Conservation (phyloP, 345 rosid species). For the Acer negundo region DNA sequence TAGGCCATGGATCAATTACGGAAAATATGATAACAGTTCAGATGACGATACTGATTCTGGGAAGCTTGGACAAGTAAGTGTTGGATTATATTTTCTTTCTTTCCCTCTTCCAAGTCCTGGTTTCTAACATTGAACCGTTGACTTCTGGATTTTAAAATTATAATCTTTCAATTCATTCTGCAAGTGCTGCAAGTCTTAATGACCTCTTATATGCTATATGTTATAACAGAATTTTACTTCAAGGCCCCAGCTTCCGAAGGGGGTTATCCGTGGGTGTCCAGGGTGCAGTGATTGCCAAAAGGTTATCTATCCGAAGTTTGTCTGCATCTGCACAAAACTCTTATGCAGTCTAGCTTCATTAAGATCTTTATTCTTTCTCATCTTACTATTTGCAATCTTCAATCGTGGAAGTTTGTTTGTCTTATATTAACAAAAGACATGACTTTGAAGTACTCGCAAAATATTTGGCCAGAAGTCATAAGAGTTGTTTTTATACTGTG, state of each 20-base stretch:
- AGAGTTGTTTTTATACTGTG: not conserved
- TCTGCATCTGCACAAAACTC: not conserved
- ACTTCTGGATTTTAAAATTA: constrained; percentile 15
- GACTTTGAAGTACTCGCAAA: not conserved
- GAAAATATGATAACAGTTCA: constrained; percentile 39
- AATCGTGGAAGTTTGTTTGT: not conserved
- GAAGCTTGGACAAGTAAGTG: constrained; percentile 59
- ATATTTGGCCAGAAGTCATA: constrained; percentile 10
- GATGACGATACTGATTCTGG: constrained; percentile 51
- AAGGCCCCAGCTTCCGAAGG: constrained; percentile 68
- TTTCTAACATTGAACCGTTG: not conserved
- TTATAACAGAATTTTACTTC: constrained; percentile 48
- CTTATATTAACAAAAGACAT: not conserved
- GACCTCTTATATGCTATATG: constrained; percentile 9
- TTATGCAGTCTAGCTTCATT: not conserved
- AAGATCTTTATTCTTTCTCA: not conserved
- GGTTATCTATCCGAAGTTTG: constrained; percentile 47
- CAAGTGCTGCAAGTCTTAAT: constrained; percentile 12
- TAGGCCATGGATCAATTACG: constrained; percentile 66
- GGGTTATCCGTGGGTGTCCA: constrained; percentile 77
- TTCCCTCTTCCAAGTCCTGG: not conserved
- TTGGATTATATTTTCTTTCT: constrained; percentile 7
- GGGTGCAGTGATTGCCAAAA: constrained; percentile 84
- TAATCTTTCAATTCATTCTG: not conserved
- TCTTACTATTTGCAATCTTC: constrained; percentile 1